Evolutionary conservation across 2,329 filamentous ascomycete species (phyloP), one percentile per base, ranked within the genome.

Genomic region (Exophiala mesophila): DNA sequence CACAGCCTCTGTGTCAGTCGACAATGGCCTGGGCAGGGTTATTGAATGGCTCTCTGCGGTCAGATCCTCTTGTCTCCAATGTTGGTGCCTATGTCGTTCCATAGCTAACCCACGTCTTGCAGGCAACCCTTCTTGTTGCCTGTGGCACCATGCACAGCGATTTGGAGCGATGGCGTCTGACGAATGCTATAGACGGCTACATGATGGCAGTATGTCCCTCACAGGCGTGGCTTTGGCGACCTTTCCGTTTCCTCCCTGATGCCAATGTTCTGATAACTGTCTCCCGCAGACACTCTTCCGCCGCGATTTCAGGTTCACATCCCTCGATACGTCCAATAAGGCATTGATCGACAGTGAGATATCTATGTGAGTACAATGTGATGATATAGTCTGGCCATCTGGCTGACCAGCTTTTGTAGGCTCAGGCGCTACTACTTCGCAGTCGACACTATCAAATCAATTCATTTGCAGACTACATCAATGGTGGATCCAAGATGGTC

Each of bases 401-500:
- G n/a, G n/a, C n/a, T 8, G 8, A 28, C 8, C n/a, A 28, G n/a
- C 24, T 28, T 34, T 35, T 8, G 19, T 26, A 42, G 39, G 9
- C 19, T 42, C 6, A 35, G 21, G 17, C 12, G 32, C 31, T 42
- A 23, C 15, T 42, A 36, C 32, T 35, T 42, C 32, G 18, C 36
- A n/a, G 31, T 42, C 7, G 39, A 42, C 17, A 42, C 39, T n/a
- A 13, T 42, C 8, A 24, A 21, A 36, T 42, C 31, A 3, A 36
- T 28, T 3, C 39, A 42, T 17, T 28, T 42, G 5, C 32, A 36
- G 9, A 36, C 39, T 3, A 10, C 19, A 6, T 42, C 39, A 12
- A 42, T 32, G n/a, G 32, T 42, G 10, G 39, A 42, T 8, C n/a
- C 32, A 5, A 36, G 16, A 15, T 42, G 31, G 31, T 36, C 39